Percentiles rank a stretch among this genome's conserved stretches.
Evolutionary conservation across 2,329 filamentous ascomycete species (phyloP).

Genomic region (Pseudocercospora ulei): DNA sequence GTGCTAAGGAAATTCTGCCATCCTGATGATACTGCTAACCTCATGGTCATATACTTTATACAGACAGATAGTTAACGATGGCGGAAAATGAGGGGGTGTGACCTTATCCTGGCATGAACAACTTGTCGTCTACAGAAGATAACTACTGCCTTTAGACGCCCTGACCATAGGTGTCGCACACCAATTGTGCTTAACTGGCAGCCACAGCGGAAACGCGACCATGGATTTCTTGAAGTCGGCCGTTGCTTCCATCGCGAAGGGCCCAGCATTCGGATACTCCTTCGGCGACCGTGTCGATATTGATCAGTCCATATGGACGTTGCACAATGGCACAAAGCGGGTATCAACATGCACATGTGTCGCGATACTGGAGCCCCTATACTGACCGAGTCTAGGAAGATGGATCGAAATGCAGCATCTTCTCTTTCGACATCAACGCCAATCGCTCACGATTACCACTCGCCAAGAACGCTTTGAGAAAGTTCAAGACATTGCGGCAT

Average conservation of each 20-base stretch:
- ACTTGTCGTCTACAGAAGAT: no score
- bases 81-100: no score
- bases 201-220: not conserved
- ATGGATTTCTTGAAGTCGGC: conserved; percentile 99
- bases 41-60: no score
- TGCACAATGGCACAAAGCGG: conserved; percentile 86
- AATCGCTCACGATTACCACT: conserved; percentile 75
- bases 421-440: conserved; percentile 79
- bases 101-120: no score
- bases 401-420: conserved; percentile 86
- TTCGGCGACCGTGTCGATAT: conserved; percentile 89
- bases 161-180: no score
- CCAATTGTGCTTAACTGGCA: no score
- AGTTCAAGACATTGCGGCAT: conserved; percentile 83
- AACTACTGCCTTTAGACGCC: no score
- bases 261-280: conserved; percentile 81
- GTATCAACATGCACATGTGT: conserved; percentile 43
- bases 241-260: conserved; percentile 91
- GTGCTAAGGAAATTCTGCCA: no score
- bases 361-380: not conserved
- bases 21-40: no score
- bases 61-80: no score
- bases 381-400: conserved; percentile 58
- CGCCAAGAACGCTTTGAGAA: conserved; percentile 87
- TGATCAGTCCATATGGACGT: conserved; percentile 89